phyloP scores from a whole-genome alignment of 2,329 filamentous ascomycete species.

The Botryosphaeria dothidea region DNA sequence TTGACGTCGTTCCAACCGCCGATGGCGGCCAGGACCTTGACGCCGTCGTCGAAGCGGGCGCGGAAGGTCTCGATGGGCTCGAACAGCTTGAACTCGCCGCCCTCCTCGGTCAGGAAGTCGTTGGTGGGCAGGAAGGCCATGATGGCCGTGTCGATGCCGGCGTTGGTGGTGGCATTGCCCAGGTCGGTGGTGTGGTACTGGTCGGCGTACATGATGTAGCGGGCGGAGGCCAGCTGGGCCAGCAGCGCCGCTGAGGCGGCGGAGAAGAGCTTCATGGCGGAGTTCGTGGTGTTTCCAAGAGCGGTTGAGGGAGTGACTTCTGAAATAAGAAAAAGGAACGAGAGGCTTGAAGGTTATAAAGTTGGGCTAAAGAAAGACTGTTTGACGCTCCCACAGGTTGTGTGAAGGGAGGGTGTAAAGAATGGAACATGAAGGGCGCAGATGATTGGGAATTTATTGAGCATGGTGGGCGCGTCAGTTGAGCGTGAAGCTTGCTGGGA shows the following conservation, averaged over 20 bases:
- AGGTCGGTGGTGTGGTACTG: slow-evolving; percentile 10
- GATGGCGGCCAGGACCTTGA: slow-evolving; percentile 69
- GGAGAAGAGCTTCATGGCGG: slow-evolving; percentile 9
- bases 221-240: slow-evolving; percentile 1
- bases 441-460: neutral
- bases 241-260: slow-evolving; percentile 3
- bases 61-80: slow-evolving; percentile 54
- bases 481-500: neutral
- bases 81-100: slow-evolving; percentile 54
- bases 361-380: neutral
- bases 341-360: neutral
- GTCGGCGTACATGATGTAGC: slow-evolving; percentile 19
- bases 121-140: slow-evolving; percentile 42
- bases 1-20: slow-evolving; percentile 72
- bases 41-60: slow-evolving; percentile 53
- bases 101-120: slow-evolving; percentile 28
- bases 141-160: slow-evolving; percentile 38
- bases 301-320: neutral
- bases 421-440: neutral
- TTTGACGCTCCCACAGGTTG: neutral
- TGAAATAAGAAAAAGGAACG: neutral
- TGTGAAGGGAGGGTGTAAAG: neutral
- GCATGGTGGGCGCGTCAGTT: neutral
- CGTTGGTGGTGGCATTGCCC: slow-evolving; percentile 21
- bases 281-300: neutral